Evolutionary conservation across 768 basidiomycete species (phyloP).

Genomic region (Lentinus tigrinus): DNA sequence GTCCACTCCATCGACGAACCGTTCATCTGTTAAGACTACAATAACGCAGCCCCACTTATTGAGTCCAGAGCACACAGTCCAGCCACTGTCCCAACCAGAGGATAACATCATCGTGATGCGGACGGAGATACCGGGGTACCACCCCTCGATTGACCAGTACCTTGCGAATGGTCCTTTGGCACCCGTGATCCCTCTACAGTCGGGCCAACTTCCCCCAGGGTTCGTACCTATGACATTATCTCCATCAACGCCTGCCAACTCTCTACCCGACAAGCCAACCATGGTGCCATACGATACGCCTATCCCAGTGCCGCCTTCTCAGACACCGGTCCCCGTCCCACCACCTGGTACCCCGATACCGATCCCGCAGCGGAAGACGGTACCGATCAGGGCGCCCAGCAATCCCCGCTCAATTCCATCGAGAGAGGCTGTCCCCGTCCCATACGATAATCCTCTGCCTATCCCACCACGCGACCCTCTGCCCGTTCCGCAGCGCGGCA

Average conservation of each 20-base stretch:
- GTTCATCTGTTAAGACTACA: conserved; percentile 13
- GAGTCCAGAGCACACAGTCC: conserved; percentile 27
- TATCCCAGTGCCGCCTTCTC: conserved; percentile 2
- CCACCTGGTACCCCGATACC: conserved; percentile 1
- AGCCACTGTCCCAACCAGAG: conserved; percentile 9
- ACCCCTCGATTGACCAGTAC: background rate
- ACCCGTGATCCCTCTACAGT: conserved; percentile 1
- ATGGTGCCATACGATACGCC: conserved; percentile 8
- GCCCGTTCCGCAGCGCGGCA: conserved; percentile 14
- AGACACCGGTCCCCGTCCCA: conserved; percentile 3
- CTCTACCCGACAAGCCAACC: background rate
- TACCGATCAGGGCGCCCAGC: background rate
- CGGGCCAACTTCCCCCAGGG: conserved; percentile 12
- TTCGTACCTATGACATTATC: conserved; percentile 16
- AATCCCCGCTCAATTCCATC: background rate
- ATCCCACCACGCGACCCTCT: conserved; percentile 7
- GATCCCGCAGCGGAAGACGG: background rate
- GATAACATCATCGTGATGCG: conserved; percentile 11
- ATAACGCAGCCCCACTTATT: conserved; percentile 26
- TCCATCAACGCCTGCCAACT: background rate
- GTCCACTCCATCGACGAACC: conserved; percentile 22
- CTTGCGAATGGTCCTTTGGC: background rate
- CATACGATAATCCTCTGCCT: background rate
- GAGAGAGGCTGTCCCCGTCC: background rate
- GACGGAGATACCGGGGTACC: conserved; percentile 11